Conservation (phyloP, 148 eudicot genomes). For the Chenopodium quinoa region DNA sequence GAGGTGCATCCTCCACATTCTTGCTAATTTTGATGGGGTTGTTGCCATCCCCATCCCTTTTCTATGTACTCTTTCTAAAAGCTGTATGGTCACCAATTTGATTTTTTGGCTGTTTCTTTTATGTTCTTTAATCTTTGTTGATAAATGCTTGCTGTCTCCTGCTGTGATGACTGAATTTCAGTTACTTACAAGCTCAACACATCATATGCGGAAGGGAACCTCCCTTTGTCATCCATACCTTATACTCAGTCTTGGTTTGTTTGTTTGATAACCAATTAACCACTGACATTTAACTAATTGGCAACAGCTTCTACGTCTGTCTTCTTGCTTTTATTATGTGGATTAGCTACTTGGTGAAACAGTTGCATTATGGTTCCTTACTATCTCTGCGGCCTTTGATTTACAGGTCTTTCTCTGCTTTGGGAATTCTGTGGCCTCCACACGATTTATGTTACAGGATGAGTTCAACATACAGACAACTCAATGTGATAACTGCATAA, state of each 20-base stretch:
- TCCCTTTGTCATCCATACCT: no score
- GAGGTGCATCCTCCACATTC: background rate
- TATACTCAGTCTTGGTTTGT: background rate
- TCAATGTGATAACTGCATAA: conserved; percentile 93
- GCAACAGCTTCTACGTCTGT: background rate
- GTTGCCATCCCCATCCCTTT: background rate
- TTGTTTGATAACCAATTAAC: background rate
- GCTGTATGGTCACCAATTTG: background rate
- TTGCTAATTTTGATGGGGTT: background rate
- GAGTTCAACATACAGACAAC: conserved; percentile 98
- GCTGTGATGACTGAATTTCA: background rate
- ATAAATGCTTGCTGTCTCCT: background rate
- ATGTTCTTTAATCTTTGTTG: background rate
- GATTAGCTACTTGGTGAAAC: background rate
- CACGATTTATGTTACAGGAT: conserved; percentile 91
- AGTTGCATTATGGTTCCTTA: conserved; percentile 3
- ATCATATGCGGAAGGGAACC: background rate
- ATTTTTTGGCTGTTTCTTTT: background rate
- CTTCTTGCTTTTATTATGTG: background rate
- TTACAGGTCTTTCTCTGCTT: conserved; percentile 76
- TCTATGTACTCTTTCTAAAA: background rate
- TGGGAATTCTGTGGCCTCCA: conserved; percentile 88
- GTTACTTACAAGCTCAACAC: background rate
- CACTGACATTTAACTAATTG: background rate
- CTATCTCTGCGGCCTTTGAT: background rate